A percentile compares a stretch with the other conserved stretches of the same genome.
phyloP scores from a whole-genome alignment of 2,329 filamentous ascomycete genomes.

The Ophiocordyceps robertsii region DNA sequence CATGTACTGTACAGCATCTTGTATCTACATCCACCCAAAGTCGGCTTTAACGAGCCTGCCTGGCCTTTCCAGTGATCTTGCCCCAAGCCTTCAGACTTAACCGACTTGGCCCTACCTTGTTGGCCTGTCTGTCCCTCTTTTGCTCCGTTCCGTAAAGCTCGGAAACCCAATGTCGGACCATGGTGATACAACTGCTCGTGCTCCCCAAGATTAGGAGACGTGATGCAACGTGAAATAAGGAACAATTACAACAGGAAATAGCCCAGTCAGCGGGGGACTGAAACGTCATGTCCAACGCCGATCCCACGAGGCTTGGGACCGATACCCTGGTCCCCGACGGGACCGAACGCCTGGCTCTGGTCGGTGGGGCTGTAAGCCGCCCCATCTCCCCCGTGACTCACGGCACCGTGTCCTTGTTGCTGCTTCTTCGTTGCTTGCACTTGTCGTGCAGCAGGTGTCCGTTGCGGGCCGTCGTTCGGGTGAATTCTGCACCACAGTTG shows the following conservation, averaged over 20 bases:
- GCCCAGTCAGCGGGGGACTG: too few species aligned
- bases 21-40: too few species aligned
- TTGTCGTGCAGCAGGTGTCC: constrained; percentile 80
- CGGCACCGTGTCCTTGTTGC: constrained; percentile 7
- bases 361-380: not conserved
- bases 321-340: constrained; percentile 1
- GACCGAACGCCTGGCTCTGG: not conserved
- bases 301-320: not conserved
- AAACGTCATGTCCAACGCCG: too few species aligned
- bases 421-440: constrained; percentile 54
- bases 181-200: not conserved
- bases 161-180: not conserved
- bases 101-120: too few species aligned
- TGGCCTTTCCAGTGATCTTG: too few species aligned
- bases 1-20: too few species aligned
- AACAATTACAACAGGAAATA: too few species aligned
- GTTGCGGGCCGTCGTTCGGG: constrained; percentile 75
- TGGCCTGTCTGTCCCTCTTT: not conserved
- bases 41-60: too few species aligned
- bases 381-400: not conserved
- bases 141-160: not conserved
- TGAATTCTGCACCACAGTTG: constrained; percentile 87
- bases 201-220: too few species aligned
- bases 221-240: too few species aligned
- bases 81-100: too few species aligned